Evolutionary conservation across 2,329 filamentous ascomycete species (phyloP).

Genomic region (Neocatenulostroma microsporum): DNA sequence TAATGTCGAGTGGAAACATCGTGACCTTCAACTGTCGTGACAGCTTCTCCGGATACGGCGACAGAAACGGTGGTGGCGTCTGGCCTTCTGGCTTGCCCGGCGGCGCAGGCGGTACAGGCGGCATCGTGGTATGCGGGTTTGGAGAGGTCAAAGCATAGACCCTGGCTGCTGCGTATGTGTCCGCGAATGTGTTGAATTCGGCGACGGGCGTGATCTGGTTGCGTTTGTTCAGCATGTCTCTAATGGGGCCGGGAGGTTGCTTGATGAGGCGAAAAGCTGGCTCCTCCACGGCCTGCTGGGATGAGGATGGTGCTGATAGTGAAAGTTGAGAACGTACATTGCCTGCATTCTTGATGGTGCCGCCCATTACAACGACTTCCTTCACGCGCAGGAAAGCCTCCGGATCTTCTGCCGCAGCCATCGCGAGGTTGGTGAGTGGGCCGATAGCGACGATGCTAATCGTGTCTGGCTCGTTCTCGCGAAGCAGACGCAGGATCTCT

Average conservation of each 20-base stretch:
- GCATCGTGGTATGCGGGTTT: constrained; percentile 71
- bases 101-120: constrained; percentile 48
- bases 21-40: constrained; percentile 37
- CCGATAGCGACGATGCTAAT: constrained; percentile 87
- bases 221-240: constrained; percentile 17
- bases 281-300: constrained; percentile 12
- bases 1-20: constrained; percentile 44
- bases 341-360: constrained; percentile 67
- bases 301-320: constrained; percentile 14
- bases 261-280: constrained; percentile 34
- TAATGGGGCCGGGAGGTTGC: constrained; percentile 29
- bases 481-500: constrained; percentile 81
- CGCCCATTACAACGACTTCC: constrained; percentile 93
- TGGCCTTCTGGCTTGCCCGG: constrained; percentile 21
- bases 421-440: constrained; percentile 84
- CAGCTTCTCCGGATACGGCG: constrained; percentile 36
- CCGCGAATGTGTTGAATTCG: constrained; percentile 94
- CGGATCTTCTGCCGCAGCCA: constrained; percentile 80
- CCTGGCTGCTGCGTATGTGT: constrained; percentile 47
- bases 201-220: constrained; percentile 62
- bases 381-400: constrained; percentile 83
- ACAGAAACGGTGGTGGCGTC: constrained; percentile 26
- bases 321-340: constrained; percentile 47
- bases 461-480: constrained; percentile 71
- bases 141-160: constrained; percentile 44